These are phyloP conservation scores for Hansenula lynferdii DNA, from an alignment of 1,139 yeast genomes.

Conservation along the genomic window DNA sequence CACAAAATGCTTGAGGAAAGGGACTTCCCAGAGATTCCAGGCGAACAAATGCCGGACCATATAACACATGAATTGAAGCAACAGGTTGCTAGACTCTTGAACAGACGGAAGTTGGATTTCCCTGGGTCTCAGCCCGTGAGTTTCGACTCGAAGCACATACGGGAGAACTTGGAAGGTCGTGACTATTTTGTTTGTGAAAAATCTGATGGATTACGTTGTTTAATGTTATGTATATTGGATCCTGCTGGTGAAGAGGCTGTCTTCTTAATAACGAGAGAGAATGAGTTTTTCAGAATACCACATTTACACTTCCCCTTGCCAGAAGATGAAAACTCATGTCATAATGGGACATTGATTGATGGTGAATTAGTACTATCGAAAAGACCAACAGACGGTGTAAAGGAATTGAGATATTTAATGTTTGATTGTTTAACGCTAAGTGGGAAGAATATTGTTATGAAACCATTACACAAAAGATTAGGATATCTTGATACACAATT, in stretches of 20 bases:
- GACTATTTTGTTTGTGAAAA: constrained; percentile 94
- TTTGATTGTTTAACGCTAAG: constrained; percentile 90
- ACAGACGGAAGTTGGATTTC: constrained; percentile 47
- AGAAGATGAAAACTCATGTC: constrained; percentile 54
- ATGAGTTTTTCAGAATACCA: constrained; percentile 77
- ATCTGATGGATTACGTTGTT: constrained; percentile 86
- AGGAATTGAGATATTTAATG: constrained; percentile 74
- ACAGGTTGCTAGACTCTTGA: constrained; percentile 66
- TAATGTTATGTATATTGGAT: constrained; percentile 63
- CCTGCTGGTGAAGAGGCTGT: constrained; percentile 75
- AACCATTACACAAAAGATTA: constrained; percentile 72
- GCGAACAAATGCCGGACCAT: constrained; percentile 65
- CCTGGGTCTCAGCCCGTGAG: constrained; percentile 97
- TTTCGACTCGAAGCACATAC: constrained; percentile 70
- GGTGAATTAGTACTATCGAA: constrained; percentile 77
- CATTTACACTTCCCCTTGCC: constrained; percentile 80
- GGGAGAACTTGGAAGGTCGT: constrained; percentile 50
- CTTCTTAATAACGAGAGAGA: constrained; percentile 78
- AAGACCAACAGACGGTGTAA: constrained; percentile 42
- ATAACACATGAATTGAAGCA: constrained; percentile 64
- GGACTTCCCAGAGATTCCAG: constrained; percentile 81
- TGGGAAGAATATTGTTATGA: constrained; percentile 61
- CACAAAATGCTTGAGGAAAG: constrained; percentile 36
- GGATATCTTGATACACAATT: constrained; percentile 85
- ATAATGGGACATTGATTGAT: constrained; percentile 85